Evolutionary conservation across 2,329 filamentous ascomycete species (phyloP), one percentile per base, ranked within the genome.

Genomic region (Exutisphaerella laricina): DNA sequence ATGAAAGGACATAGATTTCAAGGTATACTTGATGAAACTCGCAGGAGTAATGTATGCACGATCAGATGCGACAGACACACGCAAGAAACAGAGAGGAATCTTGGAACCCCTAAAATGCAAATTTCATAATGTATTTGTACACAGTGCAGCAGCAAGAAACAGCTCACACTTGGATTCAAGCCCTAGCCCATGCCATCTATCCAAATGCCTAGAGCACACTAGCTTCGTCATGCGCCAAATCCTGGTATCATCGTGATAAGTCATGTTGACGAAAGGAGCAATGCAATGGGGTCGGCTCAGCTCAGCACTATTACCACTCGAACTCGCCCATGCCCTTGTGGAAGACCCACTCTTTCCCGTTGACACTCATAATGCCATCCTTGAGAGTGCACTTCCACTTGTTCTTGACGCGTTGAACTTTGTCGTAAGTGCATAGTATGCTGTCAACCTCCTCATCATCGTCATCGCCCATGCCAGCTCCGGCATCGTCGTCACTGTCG

Each of bases 361-460:
- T 89, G 26, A 94, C 88, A 32, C 86, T 94, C 55, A 98, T 75
- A 13, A 98, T 86, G 14, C 92, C 92, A 60, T 98, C 92, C 71
- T 97, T 97, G 51, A 98, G 80, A 1, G 88, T 89, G 69, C 92
- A 98, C 85, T 98, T 98, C 85, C 85, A 70, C 59, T 63, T 98
- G 71, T 97, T 98, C 81, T 98, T 98, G 59, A 97, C 92, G 35
- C 92, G 79, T 69, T 97, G 90, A 7, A 98, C 92, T 72, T 98
- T 98, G 72, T 98, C 92, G 64, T 98, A 98, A 64, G 94, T 96
- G 72, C 92, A 98, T 29, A 98, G 81, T 86, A 98, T 97, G 53
- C 85, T 78, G 25, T 82, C 79, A 47, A 94, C 88, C 10, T 88
- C 86, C 38, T 92, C 89, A 23, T 92, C 87, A 17, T 90, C 86